These are phyloP conservation scores for Thalassia testudinum DNA, from an alignment of 116 monocot species.

Conservation along the genomic window DNA sequence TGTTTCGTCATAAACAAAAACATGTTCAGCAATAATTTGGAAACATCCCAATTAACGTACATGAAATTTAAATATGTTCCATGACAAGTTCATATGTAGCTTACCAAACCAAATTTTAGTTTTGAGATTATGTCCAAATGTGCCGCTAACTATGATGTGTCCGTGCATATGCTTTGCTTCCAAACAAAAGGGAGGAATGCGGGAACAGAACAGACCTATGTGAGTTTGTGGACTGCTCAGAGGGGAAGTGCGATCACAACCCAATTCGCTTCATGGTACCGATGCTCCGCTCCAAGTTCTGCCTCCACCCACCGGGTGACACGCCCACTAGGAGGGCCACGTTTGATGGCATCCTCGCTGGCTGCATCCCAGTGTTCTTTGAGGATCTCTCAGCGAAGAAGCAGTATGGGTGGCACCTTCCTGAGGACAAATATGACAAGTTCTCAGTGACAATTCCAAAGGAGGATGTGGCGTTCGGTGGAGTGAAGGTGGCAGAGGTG, in stretches of 20 bases:
- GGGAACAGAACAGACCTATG: slow-evolving; percentile 49
- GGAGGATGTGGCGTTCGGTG: slow-evolving; percentile 65
- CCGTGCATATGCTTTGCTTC: no score
- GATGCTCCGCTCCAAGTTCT: slow-evolving; percentile 72
- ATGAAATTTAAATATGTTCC: no score
- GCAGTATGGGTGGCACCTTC: slow-evolving; percentile 86
- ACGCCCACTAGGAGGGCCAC: slow-evolving; percentile 63
- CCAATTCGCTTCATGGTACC: slow-evolving; percentile 64
- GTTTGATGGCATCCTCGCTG: slow-evolving; percentile 72
- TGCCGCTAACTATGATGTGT: no score
- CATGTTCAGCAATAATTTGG: no score
- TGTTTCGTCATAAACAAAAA: no score
- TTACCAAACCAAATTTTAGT: no score
- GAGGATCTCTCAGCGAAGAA: slow-evolving; percentile 50
- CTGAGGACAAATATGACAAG: slow-evolving; percentile 22
- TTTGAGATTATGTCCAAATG: no score
- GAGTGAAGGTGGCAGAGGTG: slow-evolving; percentile 34
- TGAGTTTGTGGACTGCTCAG: slow-evolving; percentile 77
- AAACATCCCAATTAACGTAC: no score
- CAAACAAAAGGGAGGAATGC: slow-evolving; percentile 60
- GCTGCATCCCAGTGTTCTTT: slow-evolving; percentile 89
- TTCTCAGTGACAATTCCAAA: slow-evolving; percentile 73
- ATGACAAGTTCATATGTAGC: no score
- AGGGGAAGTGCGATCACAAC: slow-evolving; percentile 47
- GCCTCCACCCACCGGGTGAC: slow-evolving; percentile 90